Conservation (phyloP, 768 basidiomycete species). For the Daedalea quercina region DNA sequence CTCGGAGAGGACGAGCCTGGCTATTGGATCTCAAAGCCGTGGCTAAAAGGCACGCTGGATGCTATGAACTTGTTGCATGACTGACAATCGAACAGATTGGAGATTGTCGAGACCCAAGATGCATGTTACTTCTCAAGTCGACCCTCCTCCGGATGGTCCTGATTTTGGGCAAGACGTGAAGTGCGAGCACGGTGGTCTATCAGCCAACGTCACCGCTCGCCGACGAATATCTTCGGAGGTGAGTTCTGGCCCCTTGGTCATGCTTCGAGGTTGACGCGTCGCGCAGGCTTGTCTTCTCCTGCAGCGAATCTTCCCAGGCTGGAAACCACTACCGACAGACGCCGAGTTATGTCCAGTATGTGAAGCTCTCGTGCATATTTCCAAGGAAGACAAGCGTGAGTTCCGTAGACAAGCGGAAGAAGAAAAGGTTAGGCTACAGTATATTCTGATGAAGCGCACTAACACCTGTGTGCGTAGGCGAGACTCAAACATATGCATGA, state of each 20-base stretch:
- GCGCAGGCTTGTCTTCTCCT: constrained; percentile 52
- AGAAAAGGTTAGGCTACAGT: constrained; percentile 55
- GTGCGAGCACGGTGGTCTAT: constrained; percentile 66
- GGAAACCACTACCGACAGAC: constrained; percentile 48
- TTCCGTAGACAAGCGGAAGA: constrained; percentile 63
- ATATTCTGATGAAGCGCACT: not conserved
- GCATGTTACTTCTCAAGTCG: constrained; percentile 50
- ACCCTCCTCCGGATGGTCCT: constrained; percentile 60
- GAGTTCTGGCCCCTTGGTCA: constrained; percentile 6
- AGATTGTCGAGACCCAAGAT: constrained; percentile 64
- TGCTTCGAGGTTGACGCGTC: not conserved
- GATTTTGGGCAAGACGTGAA: constrained; percentile 53
- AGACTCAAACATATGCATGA: constrained; percentile 59
- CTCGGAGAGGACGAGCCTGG: constrained; percentile 35
- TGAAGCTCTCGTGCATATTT: constrained; percentile 44
- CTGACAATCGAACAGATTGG: constrained; percentile 52
- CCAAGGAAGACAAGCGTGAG: constrained; percentile 56
- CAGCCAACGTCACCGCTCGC: constrained; percentile 48
- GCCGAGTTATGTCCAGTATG: constrained; percentile 59
- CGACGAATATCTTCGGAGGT: constrained; percentile 60
- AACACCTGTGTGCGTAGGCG: constrained; percentile 33
- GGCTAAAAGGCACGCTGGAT: constrained; percentile 57
- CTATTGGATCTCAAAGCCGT: constrained; percentile 73
- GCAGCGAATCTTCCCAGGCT: constrained; percentile 52
- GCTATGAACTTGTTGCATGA: no score